These are phyloP conservation scores for Sarocladium kiliense DNA, from an alignment of 2,329 filamentous ascomycete genomes.

Conservation along the genomic window DNA sequence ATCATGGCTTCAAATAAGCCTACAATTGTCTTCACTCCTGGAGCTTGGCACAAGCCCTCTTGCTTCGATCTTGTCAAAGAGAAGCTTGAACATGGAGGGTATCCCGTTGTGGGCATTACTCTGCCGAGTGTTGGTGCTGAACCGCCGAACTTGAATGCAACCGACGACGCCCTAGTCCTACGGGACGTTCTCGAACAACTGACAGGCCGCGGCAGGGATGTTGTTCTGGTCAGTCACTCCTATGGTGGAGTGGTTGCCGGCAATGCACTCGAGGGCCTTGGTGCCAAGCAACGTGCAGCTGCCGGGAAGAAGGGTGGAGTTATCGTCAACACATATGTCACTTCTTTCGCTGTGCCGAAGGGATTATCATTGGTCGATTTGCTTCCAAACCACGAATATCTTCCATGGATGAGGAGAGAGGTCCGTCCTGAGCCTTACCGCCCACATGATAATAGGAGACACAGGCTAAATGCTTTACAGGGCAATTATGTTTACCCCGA, in stretches of 20 bases:
- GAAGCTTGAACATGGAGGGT: constrained; percentile 4
- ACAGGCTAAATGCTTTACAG: neutral
- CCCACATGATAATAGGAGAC: neutral
- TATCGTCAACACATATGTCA: constrained; percentile 2
- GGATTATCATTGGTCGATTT: neutral
- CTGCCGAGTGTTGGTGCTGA: constrained; percentile 8
- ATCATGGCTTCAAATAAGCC: constrained; percentile 5
- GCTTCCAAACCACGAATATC: constrained; percentile 6
- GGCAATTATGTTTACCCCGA: constrained; percentile 6
- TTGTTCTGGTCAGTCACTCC: constrained; percentile 9
- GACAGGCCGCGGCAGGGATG: neutral
- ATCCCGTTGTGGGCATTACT: neutral
- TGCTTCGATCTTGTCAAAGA: constrained; percentile 2
- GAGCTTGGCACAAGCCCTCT: constrained; percentile 10
- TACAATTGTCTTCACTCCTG: constrained; percentile 12
- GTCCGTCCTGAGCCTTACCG: too few relatives aligned
- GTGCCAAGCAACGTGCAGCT: constrained; percentile 1
- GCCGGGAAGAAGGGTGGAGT: constrained; percentile 7
- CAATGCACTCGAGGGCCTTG: constrained; percentile 2
- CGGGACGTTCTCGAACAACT: neutral
- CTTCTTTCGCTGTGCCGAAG: constrained; percentile 6
- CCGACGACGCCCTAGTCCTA: constrained; percentile 1
- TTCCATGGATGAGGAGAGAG: constrained; percentile 9
- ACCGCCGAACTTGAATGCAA: neutral
- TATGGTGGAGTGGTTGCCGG: constrained; percentile 10